Evolutionary conservation across 192 early-diverging fungal species (phyloP).

Genomic region (Spizellomyces sp.): DNA sequence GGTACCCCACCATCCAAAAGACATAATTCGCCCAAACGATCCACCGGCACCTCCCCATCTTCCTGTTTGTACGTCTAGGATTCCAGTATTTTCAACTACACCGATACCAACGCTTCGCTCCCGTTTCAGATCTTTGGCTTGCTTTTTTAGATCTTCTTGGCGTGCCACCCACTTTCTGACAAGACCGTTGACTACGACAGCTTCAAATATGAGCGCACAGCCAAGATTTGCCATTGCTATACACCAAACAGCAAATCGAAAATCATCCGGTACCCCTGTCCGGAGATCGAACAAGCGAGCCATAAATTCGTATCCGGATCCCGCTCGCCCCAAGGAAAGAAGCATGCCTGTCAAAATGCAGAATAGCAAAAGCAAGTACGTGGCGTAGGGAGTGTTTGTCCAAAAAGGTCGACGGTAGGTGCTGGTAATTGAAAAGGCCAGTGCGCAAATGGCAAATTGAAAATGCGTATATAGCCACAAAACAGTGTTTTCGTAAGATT

Average conservation of each 20-base stretch:
- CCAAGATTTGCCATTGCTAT: conserved; percentile 31
- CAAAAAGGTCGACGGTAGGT: conserved; percentile 46
- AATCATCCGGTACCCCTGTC: conserved; percentile 30
- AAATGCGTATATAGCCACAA: conserved; percentile 54
- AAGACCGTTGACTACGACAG: conserved; percentile 32
- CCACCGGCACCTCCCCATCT: neutral
- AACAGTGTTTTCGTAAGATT: conserved; percentile 47
- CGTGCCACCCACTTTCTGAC: conserved; percentile 29
- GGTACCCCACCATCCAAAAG: conserved; percentile 1
- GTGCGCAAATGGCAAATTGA: conserved; percentile 34
- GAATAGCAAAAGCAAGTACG: conserved; percentile 23
- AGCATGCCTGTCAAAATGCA: conserved; percentile 34
- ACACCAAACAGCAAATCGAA: conserved; percentile 26
- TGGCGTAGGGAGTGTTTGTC: conserved; percentile 45
- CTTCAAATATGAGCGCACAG: conserved; percentile 27
- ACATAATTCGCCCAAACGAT: neutral
- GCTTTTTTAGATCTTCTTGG: conserved; percentile 33
- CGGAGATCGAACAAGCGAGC: conserved; percentile 31
- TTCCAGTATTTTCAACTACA: neutral
- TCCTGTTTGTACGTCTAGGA: neutral
- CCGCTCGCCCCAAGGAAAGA: conserved; percentile 18
- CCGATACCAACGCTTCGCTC: conserved; percentile 11
- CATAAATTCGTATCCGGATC: conserved; percentile 29
- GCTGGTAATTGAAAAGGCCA: conserved; percentile 34
- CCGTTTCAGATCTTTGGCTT: conserved; percentile 5